Evolutionary conservation across 805 yeast genomes (phyloP).

Genomic region (Maudiozyma saulgeensis): DNA sequence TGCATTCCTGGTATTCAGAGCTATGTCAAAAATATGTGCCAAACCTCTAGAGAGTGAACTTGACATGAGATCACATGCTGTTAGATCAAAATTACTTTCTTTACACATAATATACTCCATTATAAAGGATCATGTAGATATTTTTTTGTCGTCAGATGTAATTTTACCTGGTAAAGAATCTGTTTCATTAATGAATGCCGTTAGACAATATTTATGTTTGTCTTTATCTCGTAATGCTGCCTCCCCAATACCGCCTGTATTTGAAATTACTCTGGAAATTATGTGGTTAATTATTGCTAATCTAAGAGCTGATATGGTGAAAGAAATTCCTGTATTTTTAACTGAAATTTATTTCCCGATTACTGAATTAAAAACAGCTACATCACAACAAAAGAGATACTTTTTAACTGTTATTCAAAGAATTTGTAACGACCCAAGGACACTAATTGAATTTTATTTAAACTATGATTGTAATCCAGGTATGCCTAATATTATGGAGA

Average conservation of each 20-base stretch:
- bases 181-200: conserved; percentile 63
- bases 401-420: conserved; percentile 72
- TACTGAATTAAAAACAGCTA: conserved; percentile 82
- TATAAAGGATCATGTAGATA: conserved; percentile 73
- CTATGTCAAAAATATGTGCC: conserved; percentile 87
- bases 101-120: conserved; percentile 82
- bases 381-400: conserved; percentile 87
- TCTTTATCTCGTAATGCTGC: conserved; percentile 87
- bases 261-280: conserved; percentile 83
- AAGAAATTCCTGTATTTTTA: conserved; percentile 88
- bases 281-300: conserved; percentile 83
- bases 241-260: conserved; percentile 81
- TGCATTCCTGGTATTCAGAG: conserved; percentile 85
- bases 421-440: conserved; percentile 78
- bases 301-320: conserved; percentile 77
- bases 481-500: conserved; percentile 79
- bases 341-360: conserved; percentile 92
- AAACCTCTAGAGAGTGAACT: conserved; percentile 71
- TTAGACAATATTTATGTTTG: conserved; percentile 75
- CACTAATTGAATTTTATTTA: conserved; percentile 82
- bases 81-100: conserved; percentile 83
- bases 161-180: conserved; percentile 46
- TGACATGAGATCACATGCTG: conserved; percentile 84
- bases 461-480: conserved; percentile 88
- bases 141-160: conserved; percentile 55